phyloP scores from a whole-genome alignment of 2,329 filamentous ascomycete species.

The Fusarium coicis region DNA sequence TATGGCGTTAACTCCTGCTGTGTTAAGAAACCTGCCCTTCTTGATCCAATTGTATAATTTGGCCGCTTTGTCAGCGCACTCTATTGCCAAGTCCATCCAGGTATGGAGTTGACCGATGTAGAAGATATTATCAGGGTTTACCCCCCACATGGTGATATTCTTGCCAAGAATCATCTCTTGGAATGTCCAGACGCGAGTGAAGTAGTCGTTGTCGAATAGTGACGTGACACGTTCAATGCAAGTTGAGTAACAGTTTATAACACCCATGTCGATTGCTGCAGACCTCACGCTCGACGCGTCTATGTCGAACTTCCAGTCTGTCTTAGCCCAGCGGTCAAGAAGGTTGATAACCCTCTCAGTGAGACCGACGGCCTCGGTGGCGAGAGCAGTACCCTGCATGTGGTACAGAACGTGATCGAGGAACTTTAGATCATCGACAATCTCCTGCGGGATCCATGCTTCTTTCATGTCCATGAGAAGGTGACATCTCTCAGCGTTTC shows the following conservation, averaged over 20 bases:
- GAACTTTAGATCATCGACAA: background rate
- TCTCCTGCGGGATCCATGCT: background rate
- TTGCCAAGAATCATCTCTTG: background rate
- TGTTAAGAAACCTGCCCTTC: background rate
- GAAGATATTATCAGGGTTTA: background rate
- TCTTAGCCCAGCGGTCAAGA: background rate
- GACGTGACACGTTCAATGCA: background rate
- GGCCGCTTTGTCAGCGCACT: background rate
- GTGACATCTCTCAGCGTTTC: background rate
- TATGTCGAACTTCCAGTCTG: background rate
- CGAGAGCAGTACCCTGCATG: background rate
- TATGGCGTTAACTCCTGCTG: background rate
- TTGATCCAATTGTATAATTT: background rate
- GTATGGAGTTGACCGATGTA: background rate
- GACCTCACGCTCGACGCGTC: background rate
- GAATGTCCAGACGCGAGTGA: background rate
- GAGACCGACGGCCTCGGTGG: background rate
- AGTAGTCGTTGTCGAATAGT: background rate
- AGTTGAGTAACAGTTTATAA: background rate
- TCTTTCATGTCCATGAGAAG: background rate
- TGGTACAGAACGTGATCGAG: background rate
- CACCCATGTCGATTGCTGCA: background rate
- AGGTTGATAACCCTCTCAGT: background rate
- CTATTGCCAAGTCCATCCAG: background rate
- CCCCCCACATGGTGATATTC: background rate